Conservation (phyloP, 768 basidiomycete species). For the Leccinum rimulosum region DNA sequence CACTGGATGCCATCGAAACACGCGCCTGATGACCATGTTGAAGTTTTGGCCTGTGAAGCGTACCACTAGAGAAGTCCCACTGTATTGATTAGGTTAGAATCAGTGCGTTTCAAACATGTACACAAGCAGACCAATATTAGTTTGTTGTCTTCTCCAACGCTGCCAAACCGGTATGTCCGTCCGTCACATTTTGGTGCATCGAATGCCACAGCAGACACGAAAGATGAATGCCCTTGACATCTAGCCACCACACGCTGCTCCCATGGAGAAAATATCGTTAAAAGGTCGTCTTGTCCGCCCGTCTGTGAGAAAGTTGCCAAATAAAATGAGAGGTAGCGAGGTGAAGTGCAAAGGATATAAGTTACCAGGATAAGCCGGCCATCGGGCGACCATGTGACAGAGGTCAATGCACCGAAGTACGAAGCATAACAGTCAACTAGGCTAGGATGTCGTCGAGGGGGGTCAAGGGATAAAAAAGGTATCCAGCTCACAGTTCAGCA, state of each 20-base stretch:
- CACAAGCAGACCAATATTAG: conserved; percentile 67
- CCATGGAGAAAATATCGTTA: conserved; percentile 93
- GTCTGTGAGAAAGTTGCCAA: conserved; percentile 47
- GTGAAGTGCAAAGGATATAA: conserved; percentile 5
- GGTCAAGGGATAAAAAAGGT: background rate
- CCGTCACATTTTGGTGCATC: conserved; percentile 88
- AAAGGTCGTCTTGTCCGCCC: conserved; percentile 94
- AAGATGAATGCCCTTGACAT: conserved; percentile 96
- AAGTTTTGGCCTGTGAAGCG: conserved; percentile 83
- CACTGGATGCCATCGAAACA: conserved; percentile 72
- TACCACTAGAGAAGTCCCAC: conserved; percentile 96
- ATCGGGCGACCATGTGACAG: conserved; percentile 94
- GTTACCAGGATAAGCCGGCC: conserved; percentile 84
- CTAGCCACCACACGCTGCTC: conserved; percentile 93
- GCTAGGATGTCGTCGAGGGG: conserved; percentile 38
- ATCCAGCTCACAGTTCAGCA: conserved; percentile 68
- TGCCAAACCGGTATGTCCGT: conserved; percentile 90
- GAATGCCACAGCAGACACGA: conserved; percentile 86
- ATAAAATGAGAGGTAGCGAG: background rate
- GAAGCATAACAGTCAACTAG: conserved; percentile 93
- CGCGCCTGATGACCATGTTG: conserved; percentile 71
- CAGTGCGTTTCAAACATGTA: background rate
- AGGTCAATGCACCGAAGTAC: conserved; percentile 90
- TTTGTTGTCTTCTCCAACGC: conserved; percentile 96
- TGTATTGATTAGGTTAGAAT: conserved; percentile 29